These are phyloP conservation scores for Lipomyces yamadae DNA, from an alignment of 805 yeast genomes.

Conservation along the genomic window DNA sequence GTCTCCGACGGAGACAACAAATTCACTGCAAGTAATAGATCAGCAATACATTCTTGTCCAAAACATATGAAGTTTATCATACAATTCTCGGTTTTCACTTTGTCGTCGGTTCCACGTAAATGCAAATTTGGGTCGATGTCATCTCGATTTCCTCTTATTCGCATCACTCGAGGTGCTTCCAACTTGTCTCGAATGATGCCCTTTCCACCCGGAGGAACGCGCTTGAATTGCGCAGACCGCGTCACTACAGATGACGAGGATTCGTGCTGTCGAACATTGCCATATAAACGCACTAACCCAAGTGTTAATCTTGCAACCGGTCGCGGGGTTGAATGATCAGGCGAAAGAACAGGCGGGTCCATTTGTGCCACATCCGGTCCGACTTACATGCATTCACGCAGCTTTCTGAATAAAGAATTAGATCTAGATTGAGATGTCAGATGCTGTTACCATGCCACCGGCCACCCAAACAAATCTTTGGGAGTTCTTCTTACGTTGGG, in stretches of 20 bases:
- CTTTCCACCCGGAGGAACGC: background rate
- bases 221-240: conserved; percentile 1
- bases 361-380: conserved; percentile 2
- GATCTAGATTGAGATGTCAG: background rate
- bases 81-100: background rate
- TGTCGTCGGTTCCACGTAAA: background rate
- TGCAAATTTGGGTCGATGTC: background rate
- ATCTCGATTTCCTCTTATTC: background rate
- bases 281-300: conserved; percentile 16
- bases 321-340: conserved; percentile 14
- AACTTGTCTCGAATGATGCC: background rate
- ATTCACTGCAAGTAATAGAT: background rate
- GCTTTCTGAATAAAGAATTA: background rate
- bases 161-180: background rate
- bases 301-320: conserved; percentile 16
- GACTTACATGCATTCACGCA: background rate
- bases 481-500: no score
- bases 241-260: background rate
- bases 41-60: background rate
- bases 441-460: background rate
- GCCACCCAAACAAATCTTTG: background rate
- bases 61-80: background rate
- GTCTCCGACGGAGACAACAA: conserved; percentile 11
- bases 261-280: conserved; percentile 1
- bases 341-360: conserved; percentile 1